phyloP scores from a whole-genome alignment of 805 yeast genomes.

The Lachancea quebecensis region DNA sequence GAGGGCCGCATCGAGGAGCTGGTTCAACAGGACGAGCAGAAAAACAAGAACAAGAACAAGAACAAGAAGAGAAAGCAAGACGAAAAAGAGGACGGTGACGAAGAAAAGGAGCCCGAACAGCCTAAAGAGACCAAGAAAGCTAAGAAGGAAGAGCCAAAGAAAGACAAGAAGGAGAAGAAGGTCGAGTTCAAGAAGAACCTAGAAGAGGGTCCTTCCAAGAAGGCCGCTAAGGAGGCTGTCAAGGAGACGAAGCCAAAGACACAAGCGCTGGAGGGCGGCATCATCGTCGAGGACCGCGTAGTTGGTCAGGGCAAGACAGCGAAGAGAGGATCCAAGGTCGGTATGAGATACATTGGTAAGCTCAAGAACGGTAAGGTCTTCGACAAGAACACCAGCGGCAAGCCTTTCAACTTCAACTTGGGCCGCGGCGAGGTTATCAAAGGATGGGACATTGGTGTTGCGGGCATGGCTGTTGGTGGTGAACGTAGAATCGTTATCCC shows the following conservation, averaged over 20 bases:
- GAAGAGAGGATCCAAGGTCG: constrained; percentile 83
- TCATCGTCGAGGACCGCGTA: constrained; percentile 86
- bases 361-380: constrained; percentile 93
- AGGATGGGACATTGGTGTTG: constrained; percentile 98
- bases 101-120: constrained; percentile 36
- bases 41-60: constrained; percentile 30
- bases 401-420: constrained; percentile 84
- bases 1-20: constrained; percentile 71
- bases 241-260: constrained; percentile 52
- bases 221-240: constrained; percentile 29
- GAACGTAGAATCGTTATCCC: constrained; percentile 97
- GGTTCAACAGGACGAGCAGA: constrained; percentile 52
- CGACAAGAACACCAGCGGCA: constrained; percentile 95
- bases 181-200: constrained; percentile 86
- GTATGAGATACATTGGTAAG: constrained; percentile 97
- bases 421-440: constrained; percentile 98
- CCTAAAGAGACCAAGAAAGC: constrained; percentile 12
- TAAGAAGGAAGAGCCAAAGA: constrained; percentile 31
- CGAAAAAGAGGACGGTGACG: constrained; percentile 33
- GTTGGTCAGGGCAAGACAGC: constrained; percentile 83
- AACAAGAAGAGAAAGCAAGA: constrained; percentile 30
- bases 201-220: constrained; percentile 88
- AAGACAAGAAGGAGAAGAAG: constrained; percentile 48
- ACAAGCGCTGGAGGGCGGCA: constrained; percentile 87
- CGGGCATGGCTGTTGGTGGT: constrained; percentile 98